These are phyloP conservation scores for Hypoxylon fragiforme DNA, from an alignment of 495 filamentous ascomycete species.

Conservation along the genomic window DNA sequence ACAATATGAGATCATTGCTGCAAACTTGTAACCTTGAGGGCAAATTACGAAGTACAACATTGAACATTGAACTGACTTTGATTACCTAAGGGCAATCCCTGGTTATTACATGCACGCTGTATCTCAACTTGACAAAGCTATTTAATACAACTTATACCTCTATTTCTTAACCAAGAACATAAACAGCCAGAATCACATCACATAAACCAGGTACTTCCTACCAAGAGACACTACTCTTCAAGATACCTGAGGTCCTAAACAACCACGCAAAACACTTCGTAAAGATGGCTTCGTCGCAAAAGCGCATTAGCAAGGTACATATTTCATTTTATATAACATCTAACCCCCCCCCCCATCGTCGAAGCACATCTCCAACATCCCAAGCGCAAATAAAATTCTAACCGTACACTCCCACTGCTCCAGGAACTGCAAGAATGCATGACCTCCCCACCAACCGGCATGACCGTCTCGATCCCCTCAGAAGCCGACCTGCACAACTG, in stretches of 20 bases:
- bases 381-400: too few species aligned
- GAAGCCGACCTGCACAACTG: conserved; percentile 82
- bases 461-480: conserved; percentile 64
- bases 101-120: too few species aligned
- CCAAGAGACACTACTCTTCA: too few species aligned
- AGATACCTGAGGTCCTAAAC: background rate
- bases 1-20: conserved; percentile 10
- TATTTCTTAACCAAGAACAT: too few species aligned
- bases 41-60: too few species aligned
- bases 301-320: conserved; percentile 45
- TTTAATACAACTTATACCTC: too few species aligned
- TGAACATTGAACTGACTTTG: too few species aligned
- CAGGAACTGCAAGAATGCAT: conserved; percentile 76
- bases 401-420: background rate
- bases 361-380: background rate
- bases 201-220: too few species aligned
- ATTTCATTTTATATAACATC: background rate
- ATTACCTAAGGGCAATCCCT: too few species aligned
- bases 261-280: background rate
- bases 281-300: conserved; percentile 41
- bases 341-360: too few species aligned
- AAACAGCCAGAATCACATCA: too few species aligned
- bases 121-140: too few species aligned
- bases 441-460: conserved; percentile 63
- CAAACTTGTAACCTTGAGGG: conserved; percentile 2